Percentiles rank a stretch among this genome's conserved stretches.
phyloP scores from a whole-genome alignment of 257 asterid genomes.

The Solanum arcanum region DNA sequence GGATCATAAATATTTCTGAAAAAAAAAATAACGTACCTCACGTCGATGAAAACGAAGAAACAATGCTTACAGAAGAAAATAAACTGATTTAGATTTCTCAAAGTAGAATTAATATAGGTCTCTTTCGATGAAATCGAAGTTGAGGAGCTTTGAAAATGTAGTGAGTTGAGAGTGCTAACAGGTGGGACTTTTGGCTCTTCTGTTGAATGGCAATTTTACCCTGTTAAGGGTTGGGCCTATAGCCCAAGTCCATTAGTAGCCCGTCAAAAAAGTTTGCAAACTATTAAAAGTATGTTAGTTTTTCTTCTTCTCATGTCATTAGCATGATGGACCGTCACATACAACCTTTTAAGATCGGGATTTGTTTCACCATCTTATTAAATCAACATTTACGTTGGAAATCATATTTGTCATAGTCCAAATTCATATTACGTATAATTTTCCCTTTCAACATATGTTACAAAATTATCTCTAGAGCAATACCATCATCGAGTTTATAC shows the following conservation, averaged over 20 bases:
- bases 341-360: background rate
- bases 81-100: background rate
- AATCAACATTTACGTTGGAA: background rate
- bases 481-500: background rate
- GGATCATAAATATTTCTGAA: background rate
- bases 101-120: background rate
- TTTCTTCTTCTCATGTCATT: background rate
- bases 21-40: background rate
- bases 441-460: background rate
- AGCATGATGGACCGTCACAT: background rate
- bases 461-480: background rate
- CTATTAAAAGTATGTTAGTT: background rate
- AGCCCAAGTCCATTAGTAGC: background rate
- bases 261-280: background rate
- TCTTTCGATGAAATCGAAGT: constrained; percentile 60
- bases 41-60: background rate
- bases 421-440: background rate
- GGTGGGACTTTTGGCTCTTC: background rate
- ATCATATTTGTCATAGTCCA: background rate
- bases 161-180: constrained; percentile 3
- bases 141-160: constrained; percentile 51
- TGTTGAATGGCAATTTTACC: constrained; percentile 4
- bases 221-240: background rate
- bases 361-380: background rate
- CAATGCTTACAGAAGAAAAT: background rate